Evolutionary conservation across 164 flowering plant species (phyloP).

Genomic region (Kingdonia uniflora): DNA sequence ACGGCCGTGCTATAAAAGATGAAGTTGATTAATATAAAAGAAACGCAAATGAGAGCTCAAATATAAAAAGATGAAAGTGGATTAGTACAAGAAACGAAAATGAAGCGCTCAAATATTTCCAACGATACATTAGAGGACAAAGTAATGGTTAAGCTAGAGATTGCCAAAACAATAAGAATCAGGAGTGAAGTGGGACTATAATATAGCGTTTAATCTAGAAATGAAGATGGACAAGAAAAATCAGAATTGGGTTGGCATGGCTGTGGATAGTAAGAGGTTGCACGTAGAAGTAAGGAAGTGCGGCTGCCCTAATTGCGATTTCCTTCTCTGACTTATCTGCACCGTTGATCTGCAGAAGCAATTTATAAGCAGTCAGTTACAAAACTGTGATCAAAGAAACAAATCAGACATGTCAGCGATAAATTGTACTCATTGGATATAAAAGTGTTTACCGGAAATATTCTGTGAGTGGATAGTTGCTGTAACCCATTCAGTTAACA

Average conservation of each 20-base stretch:
- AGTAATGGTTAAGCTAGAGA: too few relatives aligned
- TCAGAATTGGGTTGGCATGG: not conserved
- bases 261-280: slow-evolving; percentile 14
- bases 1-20: too few relatives aligned
- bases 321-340: slow-evolving; percentile 23
- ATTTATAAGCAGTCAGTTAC: not conserved
- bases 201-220: too few relatives aligned
- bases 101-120: too few relatives aligned
- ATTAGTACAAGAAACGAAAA: too few relatives aligned
- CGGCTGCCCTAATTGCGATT: slow-evolving; percentile 70
- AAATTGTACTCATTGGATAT: slow-evolving; percentile 16
- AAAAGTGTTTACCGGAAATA: slow-evolving; percentile 20
- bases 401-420: not conserved
- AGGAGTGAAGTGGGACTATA: too few relatives aligned
- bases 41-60: too few relatives aligned
- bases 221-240: not conserved
- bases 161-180: too few relatives aligned
- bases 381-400: not conserved
- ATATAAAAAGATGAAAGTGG: too few relatives aligned
- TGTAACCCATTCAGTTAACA: slow-evolving; percentile 17
- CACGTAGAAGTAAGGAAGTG: slow-evolving; percentile 89
- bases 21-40: too few relatives aligned
- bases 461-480: slow-evolving; percentile 18
- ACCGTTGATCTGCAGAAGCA: slow-evolving; percentile 22
- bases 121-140: too few relatives aligned